Evolutionary conservation across 192 early-diverging fungal species (phyloP).

Genomic region (Coemansia umbellata): DNA sequence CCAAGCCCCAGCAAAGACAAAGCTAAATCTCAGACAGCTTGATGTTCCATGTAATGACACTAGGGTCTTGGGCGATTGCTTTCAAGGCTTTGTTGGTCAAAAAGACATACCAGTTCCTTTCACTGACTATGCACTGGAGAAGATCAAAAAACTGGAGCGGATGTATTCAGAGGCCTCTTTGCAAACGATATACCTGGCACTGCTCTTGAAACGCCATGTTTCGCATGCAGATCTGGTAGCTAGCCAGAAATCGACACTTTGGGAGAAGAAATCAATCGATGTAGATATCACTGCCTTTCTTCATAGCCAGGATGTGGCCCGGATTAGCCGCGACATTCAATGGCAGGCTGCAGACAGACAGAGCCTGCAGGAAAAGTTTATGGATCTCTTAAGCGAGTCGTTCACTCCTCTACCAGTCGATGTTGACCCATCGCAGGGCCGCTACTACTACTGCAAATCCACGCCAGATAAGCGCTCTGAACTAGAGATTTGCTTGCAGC

Average conservation of each 20-base stretch:
- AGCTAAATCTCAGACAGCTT: constrained; percentile 37
- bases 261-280: constrained; percentile 40
- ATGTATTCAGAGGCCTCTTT: constrained; percentile 48
- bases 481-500: constrained; percentile 41
- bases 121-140: constrained; percentile 36
- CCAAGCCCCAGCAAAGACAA: constrained; percentile 5
- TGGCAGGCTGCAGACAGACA: constrained; percentile 37
- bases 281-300: constrained; percentile 50
- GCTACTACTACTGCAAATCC: constrained; percentile 41
- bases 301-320: constrained; percentile 50
- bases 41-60: constrained; percentile 18
- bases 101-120: constrained; percentile 38
- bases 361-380: constrained; percentile 36
- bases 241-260: constrained; percentile 35
- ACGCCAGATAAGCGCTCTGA: constrained; percentile 24
- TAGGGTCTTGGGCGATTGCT: constrained; percentile 23
- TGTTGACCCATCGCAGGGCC: constrained; percentile 34
- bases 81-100: constrained; percentile 44
- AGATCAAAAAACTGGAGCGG: constrained; percentile 43
- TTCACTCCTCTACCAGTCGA: constrained; percentile 32
- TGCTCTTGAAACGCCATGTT: constrained; percentile 37
- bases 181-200: constrained; percentile 50
- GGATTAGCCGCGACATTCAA: constrained; percentile 24
- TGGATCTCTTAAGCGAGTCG: constrained; percentile 33
- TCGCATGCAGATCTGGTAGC: constrained; percentile 33